phyloP scores from a whole-genome alignment of 2,329 filamentous ascomycete species.

The Penicillium sclerotiorum region DNA sequence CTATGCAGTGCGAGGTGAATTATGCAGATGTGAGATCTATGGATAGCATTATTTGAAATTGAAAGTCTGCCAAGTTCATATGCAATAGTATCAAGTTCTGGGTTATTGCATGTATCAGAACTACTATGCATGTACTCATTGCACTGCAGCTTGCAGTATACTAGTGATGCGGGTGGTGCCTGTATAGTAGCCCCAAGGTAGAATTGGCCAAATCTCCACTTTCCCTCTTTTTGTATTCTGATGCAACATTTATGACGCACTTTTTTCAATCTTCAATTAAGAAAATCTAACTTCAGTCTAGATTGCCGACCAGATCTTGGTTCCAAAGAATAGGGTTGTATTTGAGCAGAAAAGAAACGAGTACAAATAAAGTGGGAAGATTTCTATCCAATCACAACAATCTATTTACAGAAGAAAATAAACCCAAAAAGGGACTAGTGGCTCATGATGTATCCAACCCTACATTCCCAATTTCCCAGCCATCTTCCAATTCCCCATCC shows the following conservation, averaged over 20 bases:
- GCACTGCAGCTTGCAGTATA: too few relatives aligned
- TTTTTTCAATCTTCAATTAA: not conserved
- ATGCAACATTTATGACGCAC: slow-evolving; percentile 2
- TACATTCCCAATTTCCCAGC: slow-evolving; percentile 16
- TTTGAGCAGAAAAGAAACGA: not conserved
- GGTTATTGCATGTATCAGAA: too few relatives aligned
- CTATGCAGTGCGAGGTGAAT: too few relatives aligned
- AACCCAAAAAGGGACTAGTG: slow-evolving; percentile 9
- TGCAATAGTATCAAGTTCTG: too few relatives aligned
- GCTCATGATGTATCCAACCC: slow-evolving; percentile 16
- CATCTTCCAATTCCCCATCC: not conserved
- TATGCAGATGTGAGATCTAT: too few relatives aligned
- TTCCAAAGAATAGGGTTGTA: not conserved
- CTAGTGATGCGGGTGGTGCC: too few relatives aligned
- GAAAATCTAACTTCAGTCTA: not conserved
- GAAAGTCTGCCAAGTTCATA: too few relatives aligned
- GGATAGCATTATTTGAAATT: too few relatives aligned
- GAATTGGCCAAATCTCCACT: too few relatives aligned
- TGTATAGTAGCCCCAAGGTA: too few relatives aligned
- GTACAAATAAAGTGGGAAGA: not conserved
- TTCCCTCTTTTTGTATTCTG: too few relatives aligned
- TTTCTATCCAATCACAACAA: not conserved
- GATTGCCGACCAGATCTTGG: not conserved
- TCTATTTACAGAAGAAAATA: not conserved
- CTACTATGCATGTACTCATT: too few relatives aligned